Evolutionary conservation across 179 eudicot species (phyloP).

Genomic region (Gypsophila paniculata): DNA sequence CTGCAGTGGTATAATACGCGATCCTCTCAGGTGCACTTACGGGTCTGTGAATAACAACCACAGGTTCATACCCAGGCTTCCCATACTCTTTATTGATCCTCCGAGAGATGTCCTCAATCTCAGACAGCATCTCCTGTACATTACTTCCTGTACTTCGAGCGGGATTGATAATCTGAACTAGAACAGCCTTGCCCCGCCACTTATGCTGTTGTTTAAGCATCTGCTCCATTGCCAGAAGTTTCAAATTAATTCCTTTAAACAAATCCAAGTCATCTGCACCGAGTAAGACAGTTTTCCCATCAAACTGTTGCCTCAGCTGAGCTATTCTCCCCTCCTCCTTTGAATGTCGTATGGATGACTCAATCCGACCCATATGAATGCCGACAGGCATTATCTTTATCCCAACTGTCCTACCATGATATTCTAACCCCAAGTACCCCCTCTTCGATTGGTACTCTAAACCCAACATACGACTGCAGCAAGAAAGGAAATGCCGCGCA

Average conservation of each 20-base stretch:
- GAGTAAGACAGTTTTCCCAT: slow-evolving; percentile 65
- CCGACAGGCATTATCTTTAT: slow-evolving; percentile 90
- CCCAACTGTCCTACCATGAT: slow-evolving; percentile 79
- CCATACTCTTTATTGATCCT: slow-evolving; percentile 57
- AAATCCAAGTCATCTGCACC: slow-evolving; percentile 81
- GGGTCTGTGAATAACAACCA: slow-evolving; percentile 45
- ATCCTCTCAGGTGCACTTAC: slow-evolving; percentile 49
- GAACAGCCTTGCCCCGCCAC: slow-evolving; percentile 73
- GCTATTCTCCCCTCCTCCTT: slow-evolving; percentile 51
- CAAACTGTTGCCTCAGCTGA: slow-evolving; percentile 50
- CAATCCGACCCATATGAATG: slow-evolving; percentile 67
- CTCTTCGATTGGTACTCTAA: slow-evolving; percentile 78
- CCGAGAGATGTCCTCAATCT: slow-evolving; percentile 55
- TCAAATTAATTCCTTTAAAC: slow-evolving; percentile 72
- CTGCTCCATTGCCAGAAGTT: slow-evolving; percentile 73
- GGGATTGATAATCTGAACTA: slow-evolving; percentile 66
- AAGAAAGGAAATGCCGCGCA: slow-evolving; percentile 81
- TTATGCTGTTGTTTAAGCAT: slow-evolving; percentile 61
- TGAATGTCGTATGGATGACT: slow-evolving; percentile 54
- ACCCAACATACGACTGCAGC: slow-evolving; percentile 83
- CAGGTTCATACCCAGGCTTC: slow-evolving; percentile 63
- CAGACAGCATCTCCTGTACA: slow-evolving; percentile 45
- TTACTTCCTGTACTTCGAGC: slow-evolving; percentile 49
- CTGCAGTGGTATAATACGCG: slow-evolving; percentile 60
- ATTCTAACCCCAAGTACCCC: slow-evolving; percentile 75